Evolutionary conservation across 345 rosid species (phyloP).

Genomic region (Zanthoxylum bungeanum): DNA sequence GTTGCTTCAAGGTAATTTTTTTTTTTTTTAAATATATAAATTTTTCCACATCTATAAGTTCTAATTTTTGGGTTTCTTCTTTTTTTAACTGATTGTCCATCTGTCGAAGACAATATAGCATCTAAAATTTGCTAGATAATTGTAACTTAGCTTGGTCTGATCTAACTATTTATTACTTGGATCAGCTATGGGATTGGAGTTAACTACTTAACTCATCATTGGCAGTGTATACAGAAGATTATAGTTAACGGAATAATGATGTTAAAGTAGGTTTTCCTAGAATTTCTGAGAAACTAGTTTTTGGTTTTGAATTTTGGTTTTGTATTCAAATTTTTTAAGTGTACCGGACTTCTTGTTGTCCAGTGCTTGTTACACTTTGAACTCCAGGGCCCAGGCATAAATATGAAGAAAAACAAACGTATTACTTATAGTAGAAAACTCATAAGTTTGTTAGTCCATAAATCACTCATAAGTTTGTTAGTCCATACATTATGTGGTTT

Average conservation of each 20-base stretch:
- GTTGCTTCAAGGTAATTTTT: constrained; percentile 85
- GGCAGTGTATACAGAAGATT: neutral
- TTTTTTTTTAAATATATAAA: neutral
- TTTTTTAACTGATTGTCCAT: neutral
- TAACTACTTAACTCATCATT: neutral
- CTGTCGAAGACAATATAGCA: neutral
- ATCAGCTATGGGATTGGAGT: neutral
- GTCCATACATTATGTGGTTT: neutral
- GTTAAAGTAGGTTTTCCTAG: neutral
- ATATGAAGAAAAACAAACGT: too few relatives aligned
- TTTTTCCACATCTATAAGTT: neutral
- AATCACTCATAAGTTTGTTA: neutral
- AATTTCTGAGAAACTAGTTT: neutral
- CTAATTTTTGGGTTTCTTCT: neutral
- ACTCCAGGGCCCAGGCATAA: neutral
- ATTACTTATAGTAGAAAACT: neutral
- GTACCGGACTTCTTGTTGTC: neutral
- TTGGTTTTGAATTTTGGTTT: neutral
- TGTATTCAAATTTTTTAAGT: too few relatives aligned
- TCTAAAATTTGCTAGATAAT: neutral
- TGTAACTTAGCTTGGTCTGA: neutral
- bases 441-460: neutral
- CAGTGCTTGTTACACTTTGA: neutral
- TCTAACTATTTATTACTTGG: neutral
- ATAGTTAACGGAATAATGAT: neutral